Conservation (phyloP, 345 rosid species). For the Mercurialis annua region DNA sequence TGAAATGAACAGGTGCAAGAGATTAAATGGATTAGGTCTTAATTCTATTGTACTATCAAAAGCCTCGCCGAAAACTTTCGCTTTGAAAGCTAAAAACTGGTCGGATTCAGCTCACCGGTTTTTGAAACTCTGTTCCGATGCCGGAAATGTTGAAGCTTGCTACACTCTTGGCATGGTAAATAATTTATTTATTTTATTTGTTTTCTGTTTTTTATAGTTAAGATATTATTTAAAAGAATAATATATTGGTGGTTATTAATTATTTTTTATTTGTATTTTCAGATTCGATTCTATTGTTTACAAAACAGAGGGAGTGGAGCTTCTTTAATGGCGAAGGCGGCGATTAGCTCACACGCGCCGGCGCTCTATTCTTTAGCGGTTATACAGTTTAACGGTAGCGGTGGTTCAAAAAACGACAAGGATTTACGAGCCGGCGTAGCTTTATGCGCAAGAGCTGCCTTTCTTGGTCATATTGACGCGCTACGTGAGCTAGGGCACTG, state of each 20-base stretch:
- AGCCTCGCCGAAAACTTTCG: slow-evolving; percentile 54
- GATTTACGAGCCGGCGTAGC: slow-evolving; percentile 94
- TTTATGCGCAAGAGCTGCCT: slow-evolving; percentile 88
- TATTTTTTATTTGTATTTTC: neutral
- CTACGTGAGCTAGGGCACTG: slow-evolving; percentile 98
- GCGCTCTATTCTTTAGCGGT: slow-evolving; percentile 83
- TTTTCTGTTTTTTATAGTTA: neutral
- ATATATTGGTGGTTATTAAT: too few species aligned
- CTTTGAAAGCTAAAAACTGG: slow-evolving; percentile 68
- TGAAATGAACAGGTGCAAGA: slow-evolving; percentile 67
- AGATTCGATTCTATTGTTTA: slow-evolving; percentile 93
- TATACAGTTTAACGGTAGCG: slow-evolving; percentile 96
- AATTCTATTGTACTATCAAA: slow-evolving; percentile 52
- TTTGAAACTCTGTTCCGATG: slow-evolving; percentile 68
- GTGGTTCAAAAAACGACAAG: slow-evolving; percentile 86
- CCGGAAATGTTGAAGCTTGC: slow-evolving; percentile 88
- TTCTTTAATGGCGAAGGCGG: slow-evolving; percentile 93
- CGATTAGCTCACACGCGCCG: slow-evolving; percentile 79
- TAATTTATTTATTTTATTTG: neutral
- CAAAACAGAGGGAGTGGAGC: slow-evolving; percentile 82
- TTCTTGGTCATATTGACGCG: slow-evolving; percentile 85
- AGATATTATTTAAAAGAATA: neutral
- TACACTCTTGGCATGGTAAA: slow-evolving; percentile 95
- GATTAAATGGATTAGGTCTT: slow-evolving; percentile 59
- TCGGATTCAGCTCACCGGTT: slow-evolving; percentile 81